A percentile compares a stretch with the other conserved stretches of the same genome.
phyloP scores from a whole-genome alignment of 2,329 filamentous ascomycete genomes.

The Ramularia endophylla region DNA sequence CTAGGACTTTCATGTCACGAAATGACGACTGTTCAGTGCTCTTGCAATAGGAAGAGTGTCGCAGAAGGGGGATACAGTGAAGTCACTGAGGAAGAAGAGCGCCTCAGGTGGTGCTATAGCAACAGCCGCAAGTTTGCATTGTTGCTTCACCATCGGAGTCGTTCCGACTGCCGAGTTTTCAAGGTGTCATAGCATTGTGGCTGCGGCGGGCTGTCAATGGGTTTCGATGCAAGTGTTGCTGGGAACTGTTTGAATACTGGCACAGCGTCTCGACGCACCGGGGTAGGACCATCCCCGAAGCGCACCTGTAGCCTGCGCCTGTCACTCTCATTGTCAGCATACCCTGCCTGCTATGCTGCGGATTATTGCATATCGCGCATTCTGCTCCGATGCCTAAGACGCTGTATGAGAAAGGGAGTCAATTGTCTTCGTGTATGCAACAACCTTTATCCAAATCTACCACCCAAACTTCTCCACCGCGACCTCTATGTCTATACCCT shows the following conservation, averaged over 20 bases:
- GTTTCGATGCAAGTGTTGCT: background rate
- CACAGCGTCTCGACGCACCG: too few relatives aligned
- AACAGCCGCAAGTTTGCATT: background rate
- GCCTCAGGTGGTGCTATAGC: slow-evolving; percentile 1
- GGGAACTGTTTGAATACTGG: background rate
- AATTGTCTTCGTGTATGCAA: too few relatives aligned
- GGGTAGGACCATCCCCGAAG: too few relatives aligned
- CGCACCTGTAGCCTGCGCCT: too few relatives aligned
- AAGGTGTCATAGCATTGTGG: background rate
- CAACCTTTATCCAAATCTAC: slow-evolving; percentile 31
- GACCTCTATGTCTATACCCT: slow-evolving; percentile 48
- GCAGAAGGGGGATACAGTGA: too few relatives aligned
- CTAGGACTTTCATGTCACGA: background rate
- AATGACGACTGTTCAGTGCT: background rate
- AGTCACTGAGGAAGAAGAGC: too few relatives aligned
- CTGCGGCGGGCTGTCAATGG: background rate
- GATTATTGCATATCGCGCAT: too few relatives aligned
- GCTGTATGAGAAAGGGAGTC: too few relatives aligned
- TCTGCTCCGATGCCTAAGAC: too few relatives aligned
- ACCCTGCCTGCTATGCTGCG: too few relatives aligned
- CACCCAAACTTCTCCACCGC: slow-evolving; percentile 64
- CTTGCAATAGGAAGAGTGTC: background rate
- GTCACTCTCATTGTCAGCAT: too few relatives aligned
- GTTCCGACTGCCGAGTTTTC: background rate
- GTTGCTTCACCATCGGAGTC: background rate